A percentile compares a stretch with the other conserved stretches of the same genome.
These are phyloP conservation scores for Tetrahymena borealis DNA, from an alignment of 73 alveolate species.

Conservation along the genomic window DNA sequence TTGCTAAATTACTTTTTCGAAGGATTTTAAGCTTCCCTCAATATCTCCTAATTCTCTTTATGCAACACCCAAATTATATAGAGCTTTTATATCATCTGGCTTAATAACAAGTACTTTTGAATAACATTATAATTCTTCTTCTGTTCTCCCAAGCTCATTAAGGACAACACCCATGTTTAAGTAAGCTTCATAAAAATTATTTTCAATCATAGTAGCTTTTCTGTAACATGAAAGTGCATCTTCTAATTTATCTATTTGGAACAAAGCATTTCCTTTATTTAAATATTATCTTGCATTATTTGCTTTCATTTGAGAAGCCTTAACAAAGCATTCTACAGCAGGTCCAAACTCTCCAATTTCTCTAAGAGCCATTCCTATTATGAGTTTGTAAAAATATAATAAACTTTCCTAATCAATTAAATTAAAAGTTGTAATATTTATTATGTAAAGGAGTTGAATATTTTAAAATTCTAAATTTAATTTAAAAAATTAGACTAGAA, in stretches of 20 bases:
- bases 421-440: no score
- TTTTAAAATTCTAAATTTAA: no score
- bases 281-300: not conserved
- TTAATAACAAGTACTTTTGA: not conserved
- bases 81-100: not conserved
- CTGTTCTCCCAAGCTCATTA: not conserved
- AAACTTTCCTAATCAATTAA: no score
- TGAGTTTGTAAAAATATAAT: no score
- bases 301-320: not conserved
- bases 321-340: not conserved
- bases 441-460: no score
- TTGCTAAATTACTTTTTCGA: not conserved
- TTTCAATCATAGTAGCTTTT: not conserved
- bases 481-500: no score
- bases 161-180: not conserved
- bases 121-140: not conserved
- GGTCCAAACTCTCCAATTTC: not conserved
- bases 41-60: not conserved
- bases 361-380: not conserved
- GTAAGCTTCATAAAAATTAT: not conserved
- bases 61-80: not conserved
- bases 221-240: not conserved
- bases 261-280: not conserved
- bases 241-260: not conserved
- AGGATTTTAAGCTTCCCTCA: not conserved